Evolutionary conservation across 1,139 yeast genomes (phyloP).

Genomic region (Kodamaea sp.): DNA sequence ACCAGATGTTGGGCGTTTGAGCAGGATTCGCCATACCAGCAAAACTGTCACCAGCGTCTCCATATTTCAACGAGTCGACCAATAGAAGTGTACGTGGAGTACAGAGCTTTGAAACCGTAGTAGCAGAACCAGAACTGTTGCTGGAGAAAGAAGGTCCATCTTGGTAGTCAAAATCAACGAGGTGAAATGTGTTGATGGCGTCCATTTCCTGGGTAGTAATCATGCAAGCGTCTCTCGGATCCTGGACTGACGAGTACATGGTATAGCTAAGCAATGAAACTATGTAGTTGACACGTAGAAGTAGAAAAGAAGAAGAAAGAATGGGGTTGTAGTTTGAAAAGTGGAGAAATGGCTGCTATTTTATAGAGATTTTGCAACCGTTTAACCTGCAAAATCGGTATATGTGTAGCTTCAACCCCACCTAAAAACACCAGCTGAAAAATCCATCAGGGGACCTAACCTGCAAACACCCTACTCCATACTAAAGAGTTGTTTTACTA

Average conservation of each 20-base stretch:
- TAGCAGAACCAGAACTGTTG: neutral
- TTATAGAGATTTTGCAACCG: constrained; percentile 10
- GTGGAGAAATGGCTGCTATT: neutral
- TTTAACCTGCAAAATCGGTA: constrained; percentile 12
- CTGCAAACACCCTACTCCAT: neutral
- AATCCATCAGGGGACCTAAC: neutral
- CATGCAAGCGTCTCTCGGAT: no score
- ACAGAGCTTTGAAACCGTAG: constrained; percentile 11
- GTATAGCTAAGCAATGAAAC: no score
- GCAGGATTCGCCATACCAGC: neutral
- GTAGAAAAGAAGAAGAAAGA: neutral
- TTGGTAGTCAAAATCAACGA: neutral
- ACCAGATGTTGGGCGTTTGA: constrained; percentile 26
- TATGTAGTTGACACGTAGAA: no score
- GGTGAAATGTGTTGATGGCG: no score
- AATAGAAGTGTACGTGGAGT: constrained; percentile 24
- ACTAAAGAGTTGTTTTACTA: no score
- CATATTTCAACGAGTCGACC: neutral
- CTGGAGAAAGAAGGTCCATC: neutral
- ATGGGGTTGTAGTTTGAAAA: neutral
- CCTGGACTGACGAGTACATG: no score
- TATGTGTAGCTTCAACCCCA: no score
- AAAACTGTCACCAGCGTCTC: no score
- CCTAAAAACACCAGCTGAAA: no score
- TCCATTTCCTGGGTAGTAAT: no score